Conservation (phyloP, 345 rosid species). For the Ceriops tagal region DNA sequence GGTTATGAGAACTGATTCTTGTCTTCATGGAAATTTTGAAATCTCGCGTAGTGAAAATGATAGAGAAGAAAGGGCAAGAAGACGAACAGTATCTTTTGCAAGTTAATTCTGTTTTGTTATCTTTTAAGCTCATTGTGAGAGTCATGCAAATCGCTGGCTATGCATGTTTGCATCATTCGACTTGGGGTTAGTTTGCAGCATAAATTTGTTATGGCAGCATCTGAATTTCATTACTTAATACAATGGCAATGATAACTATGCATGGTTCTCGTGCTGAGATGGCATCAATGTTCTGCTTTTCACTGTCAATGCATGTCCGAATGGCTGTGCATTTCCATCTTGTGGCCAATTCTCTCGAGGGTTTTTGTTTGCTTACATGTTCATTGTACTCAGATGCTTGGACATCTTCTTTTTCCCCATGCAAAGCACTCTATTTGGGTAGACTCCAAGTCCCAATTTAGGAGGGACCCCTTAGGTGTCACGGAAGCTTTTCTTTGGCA, state of each 20-base stretch:
- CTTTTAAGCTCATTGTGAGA: no score
- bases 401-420: conserved; percentile 78
- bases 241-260: not conserved
- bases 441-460: conserved; percentile 91
- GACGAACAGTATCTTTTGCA: no score
- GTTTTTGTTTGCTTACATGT: conserved; percentile 10
- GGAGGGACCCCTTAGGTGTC: conserved; percentile 92
- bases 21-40: no score
- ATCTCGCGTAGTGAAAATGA: no score
- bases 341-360: not conserved
- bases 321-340: conserved; percentile 6
- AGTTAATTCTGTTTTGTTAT: no score
- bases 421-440: conserved; percentile 92
- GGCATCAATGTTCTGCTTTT: conserved; percentile 1
- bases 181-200: no score
- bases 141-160: no score
- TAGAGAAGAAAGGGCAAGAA: no score
- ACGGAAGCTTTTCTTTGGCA: conserved; percentile 91
- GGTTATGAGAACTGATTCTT: no score
- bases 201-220: no score
- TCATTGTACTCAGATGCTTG: conserved; percentile 62
- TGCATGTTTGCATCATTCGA: not conserved
- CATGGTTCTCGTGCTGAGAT: not conserved
- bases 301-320: not conserved
- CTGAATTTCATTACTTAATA: not conserved